phyloP scores from a whole-genome alignment of 2,329 filamentous ascomycete species.

The Periconia digitata region DNA sequence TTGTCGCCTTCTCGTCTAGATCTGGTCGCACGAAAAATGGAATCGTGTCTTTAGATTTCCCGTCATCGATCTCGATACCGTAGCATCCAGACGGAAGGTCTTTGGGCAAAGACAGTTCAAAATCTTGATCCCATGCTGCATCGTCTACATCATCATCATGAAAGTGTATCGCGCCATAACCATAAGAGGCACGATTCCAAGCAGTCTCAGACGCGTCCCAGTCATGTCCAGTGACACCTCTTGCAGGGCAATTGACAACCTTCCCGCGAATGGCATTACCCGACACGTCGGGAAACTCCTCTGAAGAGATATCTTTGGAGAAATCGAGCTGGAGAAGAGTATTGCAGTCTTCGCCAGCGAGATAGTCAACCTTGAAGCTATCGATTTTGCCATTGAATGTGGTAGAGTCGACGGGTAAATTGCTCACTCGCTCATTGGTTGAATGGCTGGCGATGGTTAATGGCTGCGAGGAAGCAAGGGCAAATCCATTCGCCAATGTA shows the following conservation, averaged over 20 bases:
- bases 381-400: constrained; percentile 21
- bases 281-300: constrained; percentile 24
- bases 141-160: constrained; percentile 45
- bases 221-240: constrained; percentile 37
- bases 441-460: constrained; percentile 7
- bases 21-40: constrained; percentile 40
- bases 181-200: constrained; percentile 38
- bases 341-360: constrained; percentile 10
- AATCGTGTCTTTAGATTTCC: constrained; percentile 30
- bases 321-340: constrained; percentile 17
- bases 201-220: constrained; percentile 35
- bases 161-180: constrained; percentile 44
- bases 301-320: constrained; percentile 19
- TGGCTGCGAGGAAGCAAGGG: constrained; percentile 1
- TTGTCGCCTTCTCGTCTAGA: constrained; percentile 2
- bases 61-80: constrained; percentile 23
- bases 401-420: constrained; percentile 5
- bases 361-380: constrained; percentile 9
- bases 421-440: constrained; percentile 1
- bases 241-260: constrained; percentile 38
- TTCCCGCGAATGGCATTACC: constrained; percentile 22
- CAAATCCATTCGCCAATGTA: neutral
- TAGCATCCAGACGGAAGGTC: constrained; percentile 28
- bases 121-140: constrained; percentile 39
- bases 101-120: constrained; percentile 23